Base-by-base conservation (phyloP, 2,329 filamentous ascomycete species). In the Dothistroma septosporum region DNA sequence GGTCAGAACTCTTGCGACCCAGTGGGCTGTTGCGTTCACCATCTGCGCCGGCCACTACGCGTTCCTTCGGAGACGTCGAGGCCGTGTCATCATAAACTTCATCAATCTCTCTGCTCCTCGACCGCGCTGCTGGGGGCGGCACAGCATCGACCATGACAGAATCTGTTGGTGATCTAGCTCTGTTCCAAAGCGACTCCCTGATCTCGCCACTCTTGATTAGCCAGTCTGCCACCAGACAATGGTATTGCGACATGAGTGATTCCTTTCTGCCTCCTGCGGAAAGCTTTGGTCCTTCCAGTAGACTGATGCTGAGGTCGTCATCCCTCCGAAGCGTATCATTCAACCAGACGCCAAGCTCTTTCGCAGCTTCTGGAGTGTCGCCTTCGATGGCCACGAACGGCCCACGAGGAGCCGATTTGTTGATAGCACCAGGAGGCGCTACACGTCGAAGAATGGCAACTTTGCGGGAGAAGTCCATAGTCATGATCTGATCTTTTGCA, bases 321-420 rank as follows among this genome's bases (percentile, higher is more conserved):
- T 82, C 81, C 44, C 80, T 82, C 53, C 75, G 75, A 50, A 87
- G 74, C 47, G 77, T 77, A 60, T 76, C 79, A 60, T 77, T 80
- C 69, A 96, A 78, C 67, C 87, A 87, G 35, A 81, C 79, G 58
- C 88, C 82, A 21, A 96, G 84, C 19, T 84, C 82, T 2, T 81
- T 77, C 3, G 90, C 86, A 4, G 90, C 84, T 10, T 83, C 80
- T 1, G 78, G 74, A 60, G 87, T 83, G 19, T 88, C 82, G 0
- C 92, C 92, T 74, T 97, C 93, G 31, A 97, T 79, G 0, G 90
- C 88, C 63, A 97, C 87, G 41, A 97, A 83, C 0, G 89, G 85
- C 0, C 93, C 92, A n/a, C 92, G 84, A 1, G 65, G 62, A 7
- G 61, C 57, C 12, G 61, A 46, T 28, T 64, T 62, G 11, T 7